These are phyloP conservation scores for Auricularia auricula-judae DNA, from an alignment of 768 basidiomycete species.

Conservation along the genomic window DNA sequence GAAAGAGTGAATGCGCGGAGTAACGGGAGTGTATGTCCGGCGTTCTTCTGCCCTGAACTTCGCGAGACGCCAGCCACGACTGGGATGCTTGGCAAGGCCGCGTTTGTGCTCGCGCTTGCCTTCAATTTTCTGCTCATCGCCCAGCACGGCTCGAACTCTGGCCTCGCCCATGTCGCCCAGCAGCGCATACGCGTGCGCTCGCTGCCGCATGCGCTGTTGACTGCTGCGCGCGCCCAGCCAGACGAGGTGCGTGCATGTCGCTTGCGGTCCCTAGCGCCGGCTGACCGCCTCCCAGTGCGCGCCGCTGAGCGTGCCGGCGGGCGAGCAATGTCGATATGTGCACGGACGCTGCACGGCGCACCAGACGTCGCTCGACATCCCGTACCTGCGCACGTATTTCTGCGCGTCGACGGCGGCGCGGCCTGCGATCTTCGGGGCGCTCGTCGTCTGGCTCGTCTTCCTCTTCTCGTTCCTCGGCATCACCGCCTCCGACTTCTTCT, in stretches of 20 bases:
- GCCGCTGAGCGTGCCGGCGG: slow-evolving; percentile 43
- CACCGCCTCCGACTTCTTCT: slow-evolving; percentile 94
- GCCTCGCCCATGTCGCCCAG: not conserved
- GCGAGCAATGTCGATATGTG: slow-evolving; percentile 58
- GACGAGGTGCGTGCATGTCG: not conserved
- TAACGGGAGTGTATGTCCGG: not conserved
- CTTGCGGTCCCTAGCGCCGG: no score
- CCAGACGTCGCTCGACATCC: slow-evolving; percentile 56
- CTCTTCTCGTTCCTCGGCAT: slow-evolving; percentile 95
- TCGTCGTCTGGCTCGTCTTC: slow-evolving; percentile 75
- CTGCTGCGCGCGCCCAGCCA: not conserved
- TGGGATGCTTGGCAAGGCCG: slow-evolving; percentile 24
- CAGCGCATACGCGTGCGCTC: not conserved
- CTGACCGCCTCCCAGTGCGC: slow-evolving; percentile 38
- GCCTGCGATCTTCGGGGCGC: slow-evolving; percentile 40
- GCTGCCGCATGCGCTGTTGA: not conserved
- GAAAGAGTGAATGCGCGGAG: not conserved
- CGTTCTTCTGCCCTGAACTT: no score
- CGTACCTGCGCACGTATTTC: slow-evolving; percentile 62
- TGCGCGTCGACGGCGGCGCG: slow-evolving; percentile 47
- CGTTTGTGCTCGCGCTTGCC: slow-evolving; percentile 42
- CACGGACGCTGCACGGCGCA: slow-evolving; percentile 42
- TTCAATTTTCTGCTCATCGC: slow-evolving; percentile 40
- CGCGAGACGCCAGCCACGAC: no score
- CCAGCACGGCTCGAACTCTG: slow-evolving; percentile 1